phyloP scores from a whole-genome alignment of 192 early-diverging fungal genomes.

The Coemansia sp. region DNA sequence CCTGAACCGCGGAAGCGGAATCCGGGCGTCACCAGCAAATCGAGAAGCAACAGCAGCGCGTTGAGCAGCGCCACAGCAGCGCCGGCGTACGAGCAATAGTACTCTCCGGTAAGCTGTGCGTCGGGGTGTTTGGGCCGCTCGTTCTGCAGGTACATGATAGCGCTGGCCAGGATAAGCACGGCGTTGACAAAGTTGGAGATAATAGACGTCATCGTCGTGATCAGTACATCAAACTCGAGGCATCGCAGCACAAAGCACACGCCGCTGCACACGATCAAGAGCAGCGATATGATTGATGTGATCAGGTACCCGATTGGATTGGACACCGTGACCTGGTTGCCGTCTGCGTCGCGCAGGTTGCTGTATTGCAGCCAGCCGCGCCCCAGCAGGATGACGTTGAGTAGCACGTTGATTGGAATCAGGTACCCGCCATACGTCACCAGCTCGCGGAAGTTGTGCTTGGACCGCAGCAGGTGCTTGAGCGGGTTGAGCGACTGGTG shows the following conservation, averaged over 20 bases:
- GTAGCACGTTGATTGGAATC: slow-evolving; percentile 47
- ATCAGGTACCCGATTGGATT: slow-evolving; percentile 42
- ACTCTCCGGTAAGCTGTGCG: slow-evolving; percentile 44
- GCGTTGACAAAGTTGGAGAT: slow-evolving; percentile 42
- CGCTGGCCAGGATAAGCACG: slow-evolving; percentile 37
- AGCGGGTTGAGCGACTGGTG: slow-evolving; percentile 16
- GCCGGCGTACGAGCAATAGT: slow-evolving; percentile 48
- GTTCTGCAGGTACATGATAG: slow-evolving; percentile 35
- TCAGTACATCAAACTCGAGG: slow-evolving; percentile 43
- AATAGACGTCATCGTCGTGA: slow-evolving; percentile 29
- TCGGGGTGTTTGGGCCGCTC: slow-evolving; percentile 40
- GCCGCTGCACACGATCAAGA: slow-evolving; percentile 38
- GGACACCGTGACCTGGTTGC: slow-evolving; percentile 10
- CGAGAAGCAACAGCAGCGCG: slow-evolving; percentile 35
- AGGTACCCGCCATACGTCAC: slow-evolving; percentile 49
- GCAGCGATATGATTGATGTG: slow-evolving; percentile 40
- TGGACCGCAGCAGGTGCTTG: slow-evolving; percentile 36
- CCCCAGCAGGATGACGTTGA: slow-evolving; percentile 47
- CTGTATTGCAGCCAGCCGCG: slow-evolving; percentile 45
- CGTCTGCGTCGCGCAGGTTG: slow-evolving; percentile 7
- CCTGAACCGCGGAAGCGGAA: slow-evolving; percentile 51
- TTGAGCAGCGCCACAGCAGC: slow-evolving; percentile 37
- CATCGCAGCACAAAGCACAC: slow-evolving; percentile 50
- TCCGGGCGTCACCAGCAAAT: slow-evolving; percentile 40
- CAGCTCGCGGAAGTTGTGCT: slow-evolving; percentile 49